Conservation (phyloP, 441 rosid genomes). For the Hura crepitans region DNA sequence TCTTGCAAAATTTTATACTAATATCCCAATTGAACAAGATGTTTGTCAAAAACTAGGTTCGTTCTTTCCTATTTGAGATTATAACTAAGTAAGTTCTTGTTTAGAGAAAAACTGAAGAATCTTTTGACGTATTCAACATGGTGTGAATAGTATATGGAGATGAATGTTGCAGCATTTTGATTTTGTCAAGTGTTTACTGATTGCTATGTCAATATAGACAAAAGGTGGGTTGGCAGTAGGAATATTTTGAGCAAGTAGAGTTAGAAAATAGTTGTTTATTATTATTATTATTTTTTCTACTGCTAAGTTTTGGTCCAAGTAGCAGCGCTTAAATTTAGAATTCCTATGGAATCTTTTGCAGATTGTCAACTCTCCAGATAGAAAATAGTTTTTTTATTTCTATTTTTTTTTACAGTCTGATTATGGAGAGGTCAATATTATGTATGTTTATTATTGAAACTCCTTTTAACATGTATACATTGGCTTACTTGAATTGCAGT, state of each 20-base stretch:
- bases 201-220: slow-evolving; percentile 7
- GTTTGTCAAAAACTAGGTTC: neutral
- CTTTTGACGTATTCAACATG: slow-evolving; percentile 13
- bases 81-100: too few relatives aligned
- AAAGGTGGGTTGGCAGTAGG: slow-evolving; percentile 19
- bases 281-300: neutral
- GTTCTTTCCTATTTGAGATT: neutral
- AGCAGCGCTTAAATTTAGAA: neutral
- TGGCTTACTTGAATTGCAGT: neutral
- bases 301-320: neutral
- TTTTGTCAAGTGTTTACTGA: slow-evolving; percentile 10
- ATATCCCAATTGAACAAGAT: neutral
- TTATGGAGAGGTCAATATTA: neutral
- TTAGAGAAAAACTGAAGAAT: neutral
- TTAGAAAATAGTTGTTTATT: neutral
- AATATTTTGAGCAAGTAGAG: neutral
- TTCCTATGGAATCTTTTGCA: neutral
- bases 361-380: slow-evolving; percentile 14
- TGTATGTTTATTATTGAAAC: neutral
- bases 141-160: neutral
- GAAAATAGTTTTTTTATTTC: neutral
- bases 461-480: too few relatives aligned
- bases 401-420: neutral
- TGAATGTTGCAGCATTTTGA: slow-evolving; percentile 2
- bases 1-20: slow-evolving; percentile 4